Evolutionary conservation across 192 early-diverging fungal species (phyloP), one percentile per base, ranked within the genome.

Genomic region (Coemansia erecta): DNA sequence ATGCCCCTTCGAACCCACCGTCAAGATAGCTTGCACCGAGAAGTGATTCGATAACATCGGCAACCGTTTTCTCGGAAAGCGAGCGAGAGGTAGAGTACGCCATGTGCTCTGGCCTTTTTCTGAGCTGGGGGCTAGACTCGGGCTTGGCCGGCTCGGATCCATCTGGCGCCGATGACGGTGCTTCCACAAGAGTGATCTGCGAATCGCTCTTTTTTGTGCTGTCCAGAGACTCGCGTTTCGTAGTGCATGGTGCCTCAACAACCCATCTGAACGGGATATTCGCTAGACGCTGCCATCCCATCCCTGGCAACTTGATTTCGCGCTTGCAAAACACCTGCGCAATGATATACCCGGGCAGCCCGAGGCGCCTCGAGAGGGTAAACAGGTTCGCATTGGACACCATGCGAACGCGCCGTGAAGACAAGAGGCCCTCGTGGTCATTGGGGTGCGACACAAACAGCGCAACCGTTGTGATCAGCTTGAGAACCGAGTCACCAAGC

Each of bases 401-500:
- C 23, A 92, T 83, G 2, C 66, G 63, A 18, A 84, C 83, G 51
- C 95, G 87, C 8, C 79, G 81, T 18, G 61, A 70, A n/a, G 90
- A 89, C 14, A 98, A 71, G 52, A 86, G 82, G 0, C 93, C 92
- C 70, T 98, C 95, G 61, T 92, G 81, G 18, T 79, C 83, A 17
- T 78, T 70, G 0, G 92, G 93, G 51, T 88, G 83, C 18, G 81
- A 60, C 40, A 89, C 89, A 69, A 89, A 97, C 31, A 94, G 71
- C 58, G 87, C 85, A 22, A 90, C 77, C 0, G 87, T 87, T 3
- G 83, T 72, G 2, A 88, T 71, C 49, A 89, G 82, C 64, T 97
- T 97, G 19, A 97, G 79, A 39, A 93, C 89, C 21, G 93, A 87
- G 61, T 97, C 94, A 8, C 95, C 95, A 14, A 95, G 76, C 6